These are phyloP conservation scores for Arabidopsis hybrid DNA, from an alignment of 441 rosid species.

Conservation along the genomic window DNA sequence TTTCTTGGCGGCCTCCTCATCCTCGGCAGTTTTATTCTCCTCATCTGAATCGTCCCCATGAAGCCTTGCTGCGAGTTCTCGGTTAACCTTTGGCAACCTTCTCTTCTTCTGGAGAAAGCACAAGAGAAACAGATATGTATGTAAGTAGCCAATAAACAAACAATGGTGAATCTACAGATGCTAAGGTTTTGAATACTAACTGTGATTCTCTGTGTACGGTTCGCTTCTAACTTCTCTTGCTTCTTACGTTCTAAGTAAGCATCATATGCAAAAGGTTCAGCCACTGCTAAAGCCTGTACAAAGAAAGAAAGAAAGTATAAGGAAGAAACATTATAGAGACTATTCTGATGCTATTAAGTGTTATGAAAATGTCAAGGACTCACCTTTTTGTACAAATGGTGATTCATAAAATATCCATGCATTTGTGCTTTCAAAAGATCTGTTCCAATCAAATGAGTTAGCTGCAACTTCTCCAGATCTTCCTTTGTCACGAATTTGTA, in stretches of 20 bases:
- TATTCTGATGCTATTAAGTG: background rate
- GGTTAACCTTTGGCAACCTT: slow-evolving; percentile 80
- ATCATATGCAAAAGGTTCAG: slow-evolving; percentile 76
- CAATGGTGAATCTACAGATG: slow-evolving; percentile 16
- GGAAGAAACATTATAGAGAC: slow-evolving; percentile 15
- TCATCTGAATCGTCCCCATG: slow-evolving; percentile 64
- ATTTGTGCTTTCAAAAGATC: slow-evolving; percentile 85
- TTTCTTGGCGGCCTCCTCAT: slow-evolving; percentile 60
- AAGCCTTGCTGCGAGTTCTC: slow-evolving; percentile 63
- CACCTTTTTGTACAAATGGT: slow-evolving; percentile 80
- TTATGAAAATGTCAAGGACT: slow-evolving; percentile 21
- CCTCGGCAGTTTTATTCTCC: slow-evolving; percentile 57
- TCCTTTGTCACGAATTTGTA: slow-evolving; percentile 88
- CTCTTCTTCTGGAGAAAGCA: slow-evolving; percentile 58
- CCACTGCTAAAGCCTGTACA: slow-evolving; percentile 70
- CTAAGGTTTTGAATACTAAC: slow-evolving; percentile 49
- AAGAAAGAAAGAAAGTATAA: slow-evolving; percentile 2
- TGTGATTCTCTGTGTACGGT: slow-evolving; percentile 67
- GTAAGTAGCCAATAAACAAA: slow-evolving; percentile 35
- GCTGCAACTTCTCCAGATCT: slow-evolving; percentile 80
- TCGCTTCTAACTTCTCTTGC: slow-evolving; percentile 65
- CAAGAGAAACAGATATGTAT: slow-evolving; percentile 30
- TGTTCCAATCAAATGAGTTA: slow-evolving; percentile 86
- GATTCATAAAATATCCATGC: slow-evolving; percentile 91
- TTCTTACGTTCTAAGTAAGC: slow-evolving; percentile 67